These are phyloP conservation scores for Dactylellina leptospora DNA, from an alignment of 2,329 filamentous ascomycete genomes.

Conservation along the genomic window DNA sequence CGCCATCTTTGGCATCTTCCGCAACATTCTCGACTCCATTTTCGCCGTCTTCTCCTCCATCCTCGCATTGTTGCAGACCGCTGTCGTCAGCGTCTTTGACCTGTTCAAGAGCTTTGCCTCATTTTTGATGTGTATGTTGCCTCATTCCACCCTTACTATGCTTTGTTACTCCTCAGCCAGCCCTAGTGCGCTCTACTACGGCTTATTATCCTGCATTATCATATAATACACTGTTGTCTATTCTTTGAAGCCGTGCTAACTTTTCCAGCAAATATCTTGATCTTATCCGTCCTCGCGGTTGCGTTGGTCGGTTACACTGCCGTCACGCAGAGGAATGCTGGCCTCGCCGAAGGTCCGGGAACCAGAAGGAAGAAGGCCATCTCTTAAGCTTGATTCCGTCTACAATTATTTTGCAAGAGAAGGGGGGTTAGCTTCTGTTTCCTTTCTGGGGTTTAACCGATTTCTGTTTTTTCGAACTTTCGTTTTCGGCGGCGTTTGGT, in stretches of 20 bases:
- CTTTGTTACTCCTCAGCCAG: too few species aligned
- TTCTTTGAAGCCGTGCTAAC: too few species aligned
- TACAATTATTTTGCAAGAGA: too few species aligned
- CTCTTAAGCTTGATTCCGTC: slow-evolving; percentile 11
- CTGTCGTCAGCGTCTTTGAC: slow-evolving; percentile 35
- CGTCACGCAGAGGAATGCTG: slow-evolving; percentile 24
- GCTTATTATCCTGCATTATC: too few species aligned
- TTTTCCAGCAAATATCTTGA: slow-evolving; percentile 31
- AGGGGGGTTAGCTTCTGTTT: too few species aligned
- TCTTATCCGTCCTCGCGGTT: slow-evolving; percentile 33
- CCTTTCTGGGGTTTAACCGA: too few species aligned
- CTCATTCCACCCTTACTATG: too few species aligned
- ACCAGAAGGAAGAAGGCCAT: slow-evolving; percentile 23
- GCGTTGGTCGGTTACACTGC: slow-evolving; percentile 36
- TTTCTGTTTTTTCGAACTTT: too few species aligned
- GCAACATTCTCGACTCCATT: slow-evolving; percentile 35
- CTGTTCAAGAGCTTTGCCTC: slow-evolving; percentile 26
- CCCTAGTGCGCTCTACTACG: too few species aligned
- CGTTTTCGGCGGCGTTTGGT: too few species aligned
- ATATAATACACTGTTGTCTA: too few species aligned
- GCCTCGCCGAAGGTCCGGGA: background rate
- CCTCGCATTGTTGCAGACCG: slow-evolving; percentile 41
- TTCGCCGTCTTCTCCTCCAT: slow-evolving; percentile 45
- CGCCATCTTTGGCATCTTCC: slow-evolving; percentile 50
- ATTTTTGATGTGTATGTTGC: slow-evolving; percentile 42